phyloP scores from a whole-genome alignment of 345 rosid species.

The Eucalyptus albens region DNA sequence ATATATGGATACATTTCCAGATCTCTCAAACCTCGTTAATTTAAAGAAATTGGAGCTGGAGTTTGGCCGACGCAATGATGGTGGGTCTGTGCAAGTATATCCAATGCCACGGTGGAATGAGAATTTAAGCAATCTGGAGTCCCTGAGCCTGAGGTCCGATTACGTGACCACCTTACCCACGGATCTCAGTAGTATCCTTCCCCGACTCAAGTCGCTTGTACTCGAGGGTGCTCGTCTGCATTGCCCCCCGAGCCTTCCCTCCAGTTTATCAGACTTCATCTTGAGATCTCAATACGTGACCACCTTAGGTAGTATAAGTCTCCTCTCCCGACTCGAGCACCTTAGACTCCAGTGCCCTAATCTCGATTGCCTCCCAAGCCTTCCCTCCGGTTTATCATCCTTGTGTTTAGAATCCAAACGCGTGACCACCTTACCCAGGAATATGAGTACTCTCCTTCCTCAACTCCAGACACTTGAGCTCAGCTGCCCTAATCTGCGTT shows the following conservation, averaged over 20 bases:
- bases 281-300: too few relatives aligned
- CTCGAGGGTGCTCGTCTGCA: accelerated
- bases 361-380: too few relatives aligned
- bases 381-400: too few relatives aligned
- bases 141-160: too few relatives aligned
- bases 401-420: accelerated
- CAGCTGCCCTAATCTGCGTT: accelerated
- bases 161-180: accelerated
- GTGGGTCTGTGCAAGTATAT: accelerated
- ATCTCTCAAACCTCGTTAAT: not conserved
- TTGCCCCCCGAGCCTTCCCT: too few relatives aligned
- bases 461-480: accelerated
- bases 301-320: too few relatives aligned
- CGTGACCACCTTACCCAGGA: too few relatives aligned
- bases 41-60: accelerated
- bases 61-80: accelerated
- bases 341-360: too few relatives aligned
- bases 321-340: accelerated
- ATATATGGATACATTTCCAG: not conserved
- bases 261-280: too few relatives aligned
- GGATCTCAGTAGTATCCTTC: accelerated
- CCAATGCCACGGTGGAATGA: not conserved
- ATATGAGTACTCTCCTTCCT: not conserved
- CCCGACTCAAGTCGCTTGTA: accelerated
- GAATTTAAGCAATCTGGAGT: not conserved